Percentiles rank a stretch among this genome's conserved stretches.
These are phyloP conservation scores for Tuber indicum DNA, from an alignment of 495 filamentous ascomycete species.

Conservation along the genomic window DNA sequence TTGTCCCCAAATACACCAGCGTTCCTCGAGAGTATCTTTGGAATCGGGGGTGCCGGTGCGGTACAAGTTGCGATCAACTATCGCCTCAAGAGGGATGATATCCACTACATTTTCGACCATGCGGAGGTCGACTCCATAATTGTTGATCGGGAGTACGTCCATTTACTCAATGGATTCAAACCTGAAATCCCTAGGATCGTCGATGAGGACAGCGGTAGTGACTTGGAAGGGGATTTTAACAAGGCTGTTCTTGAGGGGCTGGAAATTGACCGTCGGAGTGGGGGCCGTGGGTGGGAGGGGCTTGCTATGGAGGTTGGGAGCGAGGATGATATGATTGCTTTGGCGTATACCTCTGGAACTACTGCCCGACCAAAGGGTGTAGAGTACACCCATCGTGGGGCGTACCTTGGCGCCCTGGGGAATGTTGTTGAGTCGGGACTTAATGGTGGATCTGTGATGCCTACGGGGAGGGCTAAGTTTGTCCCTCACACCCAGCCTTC, in stretches of 20 bases:
- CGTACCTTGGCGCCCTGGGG: constrained; percentile 73
- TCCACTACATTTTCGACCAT: constrained; percentile 82
- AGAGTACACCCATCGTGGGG: constrained; percentile 80
- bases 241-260: constrained; percentile 76
- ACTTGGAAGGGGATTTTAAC: constrained; percentile 73
- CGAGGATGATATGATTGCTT: constrained; percentile 76
- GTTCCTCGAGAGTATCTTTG: constrained; percentile 85
- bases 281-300: constrained; percentile 66
- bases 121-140: constrained; percentile 75
- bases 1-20: constrained; percentile 88
- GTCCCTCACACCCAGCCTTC: not conserved
- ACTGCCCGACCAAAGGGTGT: constrained; percentile 91
- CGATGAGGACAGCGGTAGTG: constrained; percentile 80
- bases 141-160: constrained; percentile 69
- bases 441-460: constrained; percentile 49
- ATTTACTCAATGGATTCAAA: constrained; percentile 63
- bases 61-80: constrained; percentile 86
- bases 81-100: constrained; percentile 77
- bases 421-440: constrained; percentile 86
- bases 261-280: constrained; percentile 56
- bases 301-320: constrained; percentile 59
- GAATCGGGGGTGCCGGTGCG: constrained; percentile 74
- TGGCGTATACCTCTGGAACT: constrained; percentile 88
- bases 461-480: constrained; percentile 34
- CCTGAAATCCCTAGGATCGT: constrained; percentile 63